Conservation (phyloP, 192 early-diverging fungal genomes). For the Cetraspora pellucida region DNA sequence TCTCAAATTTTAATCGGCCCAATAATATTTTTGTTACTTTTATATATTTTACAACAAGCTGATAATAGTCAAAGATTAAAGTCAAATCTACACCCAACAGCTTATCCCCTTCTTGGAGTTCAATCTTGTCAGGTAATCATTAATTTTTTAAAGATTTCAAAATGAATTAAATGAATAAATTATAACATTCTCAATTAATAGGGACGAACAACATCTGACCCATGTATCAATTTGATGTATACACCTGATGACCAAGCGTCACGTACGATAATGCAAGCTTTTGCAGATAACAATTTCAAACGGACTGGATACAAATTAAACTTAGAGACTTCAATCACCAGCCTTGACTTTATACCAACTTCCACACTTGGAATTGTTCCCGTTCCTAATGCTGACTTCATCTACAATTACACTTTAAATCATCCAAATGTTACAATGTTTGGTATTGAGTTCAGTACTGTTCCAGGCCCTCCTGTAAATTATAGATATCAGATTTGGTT, state of each 20-base stretch:
- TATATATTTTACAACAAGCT: conserved; percentile 62
- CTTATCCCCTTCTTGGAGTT: conserved; percentile 49
- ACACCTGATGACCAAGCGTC: conserved; percentile 49
- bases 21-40: conserved; percentile 66
- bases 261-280: conserved; percentile 42
- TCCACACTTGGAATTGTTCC: conserved; percentile 54
- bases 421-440: conserved; percentile 70
- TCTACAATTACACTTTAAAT: conserved; percentile 70
- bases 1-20: conserved; percentile 62
- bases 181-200: conserved; percentile 31
- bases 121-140: conserved; percentile 46
- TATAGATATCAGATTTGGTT: conserved; percentile 78
- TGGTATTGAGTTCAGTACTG: conserved; percentile 54
- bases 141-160: not conserved
- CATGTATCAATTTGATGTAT: conserved; percentile 68
- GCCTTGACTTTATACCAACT: conserved; percentile 36
- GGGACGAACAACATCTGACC: conserved; percentile 44
- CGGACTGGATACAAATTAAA: conserved; percentile 42
- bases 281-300: conserved; percentile 44
- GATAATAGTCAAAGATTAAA: conserved; percentile 37
- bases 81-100: conserved; percentile 47
- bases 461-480: conserved; percentile 49
- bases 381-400: conserved; percentile 57
- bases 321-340: conserved; percentile 39
- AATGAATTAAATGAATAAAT: not conserved